A percentile compares a stretch with the other conserved stretches of the same genome.
Conservation (phyloP, 106 monocot species). For the Ottelia alismoides region DNA sequence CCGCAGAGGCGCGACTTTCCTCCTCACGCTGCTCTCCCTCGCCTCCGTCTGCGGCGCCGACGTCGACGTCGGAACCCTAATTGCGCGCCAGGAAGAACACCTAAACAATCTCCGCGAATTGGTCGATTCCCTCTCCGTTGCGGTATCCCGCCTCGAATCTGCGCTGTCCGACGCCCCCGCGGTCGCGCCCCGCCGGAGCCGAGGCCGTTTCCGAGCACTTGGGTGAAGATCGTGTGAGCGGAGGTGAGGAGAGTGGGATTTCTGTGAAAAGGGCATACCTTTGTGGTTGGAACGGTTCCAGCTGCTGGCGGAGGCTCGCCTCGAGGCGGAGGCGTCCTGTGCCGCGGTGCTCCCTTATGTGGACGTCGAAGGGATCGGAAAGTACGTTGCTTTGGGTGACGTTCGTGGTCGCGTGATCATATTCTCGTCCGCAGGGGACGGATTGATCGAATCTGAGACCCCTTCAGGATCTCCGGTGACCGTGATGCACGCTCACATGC, state of each 20-base stretch:
- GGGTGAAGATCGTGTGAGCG: no score
- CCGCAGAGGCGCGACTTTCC: conserved; percentile 1
- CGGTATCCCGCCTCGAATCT: conserved; percentile 41
- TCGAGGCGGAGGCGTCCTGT: conserved; percentile 28
- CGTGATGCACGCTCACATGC: conserved; percentile 41
- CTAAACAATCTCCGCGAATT: conserved; percentile 31
- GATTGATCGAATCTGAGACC: conserved; percentile 31
- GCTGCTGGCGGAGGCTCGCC: conserved; percentile 46
- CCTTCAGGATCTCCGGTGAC: conserved; percentile 53
- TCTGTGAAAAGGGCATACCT: conserved; percentile 32
- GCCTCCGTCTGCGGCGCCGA: not conserved
- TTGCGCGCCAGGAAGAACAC: conserved; percentile 63
- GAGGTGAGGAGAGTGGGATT: conserved; percentile 5
- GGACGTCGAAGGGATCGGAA: conserved; percentile 45
- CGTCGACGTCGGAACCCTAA: conserved; percentile 6
- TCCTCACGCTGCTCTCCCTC: conserved; percentile 3
- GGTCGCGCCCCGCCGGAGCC: not conserved
- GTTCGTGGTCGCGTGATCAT: conserved; percentile 36
- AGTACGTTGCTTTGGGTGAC: conserved; percentile 86
- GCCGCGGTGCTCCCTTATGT: conserved; percentile 50
- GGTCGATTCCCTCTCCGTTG: conserved; percentile 32
- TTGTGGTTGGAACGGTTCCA: conserved; percentile 63
- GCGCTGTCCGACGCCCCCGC: conserved; percentile 5
- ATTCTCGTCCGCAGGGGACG: conserved; percentile 64
- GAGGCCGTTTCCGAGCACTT: not conserved